Base-by-base conservation (phyloP, 257 asterid species). In the Vinca minor region DNA sequence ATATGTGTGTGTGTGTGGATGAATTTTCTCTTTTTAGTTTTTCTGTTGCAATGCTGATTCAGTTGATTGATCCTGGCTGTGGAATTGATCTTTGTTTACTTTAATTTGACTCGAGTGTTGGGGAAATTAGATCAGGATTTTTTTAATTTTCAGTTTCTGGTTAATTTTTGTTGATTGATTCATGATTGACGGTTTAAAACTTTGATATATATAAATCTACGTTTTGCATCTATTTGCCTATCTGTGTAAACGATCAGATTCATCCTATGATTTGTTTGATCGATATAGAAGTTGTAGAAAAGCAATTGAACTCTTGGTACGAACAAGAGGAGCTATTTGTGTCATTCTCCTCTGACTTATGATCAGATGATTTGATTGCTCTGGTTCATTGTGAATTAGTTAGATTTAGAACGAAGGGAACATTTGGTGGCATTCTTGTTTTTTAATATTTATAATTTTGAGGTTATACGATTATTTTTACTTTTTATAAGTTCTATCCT, bases 111-210 rank as follows among this genome's bases (percentile, higher is more conserved):
- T 41, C n/a, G 15, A n/a, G 25, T 7, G 25, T 18, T 42, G 41
- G 28, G 39, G 21, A 39, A 53, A 39, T 54, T 29, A 17, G 54
- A 39, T 39, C 23, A 34, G 36, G 5, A n/a, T 28, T 36, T 26
- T 28, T 36, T 26, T 7, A 1, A 23, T 20, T 41, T 23, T 7
- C 32, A 12, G 5, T 60, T 28, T 20, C n/a, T 26, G 14, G 8
- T 58, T 18, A 23, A 17, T 10, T 8, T 13, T 59, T 59, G 62
- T 35, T 49, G 66, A 42, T 48, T 35, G 54, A 46, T 59, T 28
- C 21, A 38, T 59, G 35, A 28, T 46, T 48, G 9, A 45, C 18
- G 13, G 36, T 68, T 59, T 31, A 23, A 39, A 66, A 11, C 35
- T 15, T 55, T 29, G 34, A 29, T 28, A 14, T 21, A 59, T 1